Base-by-base conservation (phyloP, 2,329 filamentous ascomycete species). In the Cladosporium halotolerans region DNA sequence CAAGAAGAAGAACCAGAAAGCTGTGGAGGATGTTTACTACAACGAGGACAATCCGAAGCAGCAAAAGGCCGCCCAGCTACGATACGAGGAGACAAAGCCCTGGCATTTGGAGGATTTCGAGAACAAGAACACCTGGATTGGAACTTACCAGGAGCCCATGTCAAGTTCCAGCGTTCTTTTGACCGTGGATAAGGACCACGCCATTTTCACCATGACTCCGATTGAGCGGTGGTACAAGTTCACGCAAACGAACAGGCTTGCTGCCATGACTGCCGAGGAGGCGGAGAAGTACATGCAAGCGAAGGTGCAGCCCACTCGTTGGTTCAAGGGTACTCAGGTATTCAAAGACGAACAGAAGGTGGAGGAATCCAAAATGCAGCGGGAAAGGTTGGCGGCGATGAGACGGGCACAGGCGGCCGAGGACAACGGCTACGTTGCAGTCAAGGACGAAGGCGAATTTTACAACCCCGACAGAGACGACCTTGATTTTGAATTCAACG, bases 41-140 rank as follows among this genome's bases (percentile, higher is more conserved):
- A 82, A 86, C n/a, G 88, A 95, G 54, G 81, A 84, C 66, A 83
- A 82, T 1, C 79, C 79, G 73, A 75, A 93, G 80, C 78, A 95
- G 79, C 75, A 83, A 82, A 72, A 86, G 55, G 74, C 75, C 46
- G 75, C 79, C 40, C 76, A 81, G 55, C 73, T 84, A 40, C 80
- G 91, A 58, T 99, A 97, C 61, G 93, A 97, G 68, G 93, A 99
- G 70, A 89, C 92, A 3, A 76, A 96, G 46, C 93, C 93, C 5
- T 99, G 93, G 93, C 91, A 96, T 68, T 72, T 99, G 34, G 93
- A 99, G 68, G 93, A 99, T 68, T 95, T 91, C 39, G 92, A 99
- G 64, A 89, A 90, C 59, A 96, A 92, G 69, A 92, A 96, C 63
- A 87, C 88, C 2, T 97, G 91, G 89, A 85, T 93, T 33, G 93